These are phyloP conservation scores for Eimeria tenella DNA, from an alignment of 169 alveolate genomes.

Conservation along the genomic window DNA sequence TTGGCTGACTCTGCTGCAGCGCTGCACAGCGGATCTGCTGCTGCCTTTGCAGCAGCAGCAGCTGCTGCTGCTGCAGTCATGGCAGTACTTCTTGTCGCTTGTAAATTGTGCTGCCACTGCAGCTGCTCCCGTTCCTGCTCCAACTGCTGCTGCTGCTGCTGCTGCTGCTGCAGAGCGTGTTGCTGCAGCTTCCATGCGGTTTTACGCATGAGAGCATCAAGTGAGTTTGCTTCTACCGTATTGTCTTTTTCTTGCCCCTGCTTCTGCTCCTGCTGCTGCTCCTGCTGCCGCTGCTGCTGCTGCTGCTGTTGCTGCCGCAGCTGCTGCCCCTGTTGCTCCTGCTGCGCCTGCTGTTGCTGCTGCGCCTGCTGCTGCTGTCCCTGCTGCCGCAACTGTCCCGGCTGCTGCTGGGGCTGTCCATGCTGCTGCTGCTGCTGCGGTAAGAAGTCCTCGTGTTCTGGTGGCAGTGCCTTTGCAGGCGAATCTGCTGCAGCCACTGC, in stretches of 20 bases:
- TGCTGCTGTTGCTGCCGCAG: background rate
- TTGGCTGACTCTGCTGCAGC: background rate
- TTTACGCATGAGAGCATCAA: conserved; percentile 27
- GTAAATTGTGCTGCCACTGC: background rate
- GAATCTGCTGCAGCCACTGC: background rate
- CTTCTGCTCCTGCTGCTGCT: conserved; percentile 13
- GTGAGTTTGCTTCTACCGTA: conserved; percentile 27
- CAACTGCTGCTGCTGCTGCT: conserved; percentile 43
- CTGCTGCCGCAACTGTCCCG: background rate
- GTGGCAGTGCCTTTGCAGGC: background rate
- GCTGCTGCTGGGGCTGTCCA: conserved; percentile 19
- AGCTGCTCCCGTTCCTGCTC: conserved; percentile 38
- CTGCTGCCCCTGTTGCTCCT: conserved; percentile 26
- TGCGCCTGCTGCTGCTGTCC: background rate
- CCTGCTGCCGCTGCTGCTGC: conserved; percentile 20
- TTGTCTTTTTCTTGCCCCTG: background rate
- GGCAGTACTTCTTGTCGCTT: conserved; percentile 1
- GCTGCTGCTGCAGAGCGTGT: conserved; percentile 46
- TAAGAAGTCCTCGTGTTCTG: background rate
- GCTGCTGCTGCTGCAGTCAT: conserved; percentile 23
- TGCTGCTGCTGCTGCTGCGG: background rate
- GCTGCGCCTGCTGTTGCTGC: conserved; percentile 42
- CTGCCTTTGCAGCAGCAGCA: background rate
- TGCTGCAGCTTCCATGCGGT: conserved; percentile 60
- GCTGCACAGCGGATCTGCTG: background rate